phyloP scores from a whole-genome alignment of 192 early-diverging fungal species.

The Piromyces finnis region DNA sequence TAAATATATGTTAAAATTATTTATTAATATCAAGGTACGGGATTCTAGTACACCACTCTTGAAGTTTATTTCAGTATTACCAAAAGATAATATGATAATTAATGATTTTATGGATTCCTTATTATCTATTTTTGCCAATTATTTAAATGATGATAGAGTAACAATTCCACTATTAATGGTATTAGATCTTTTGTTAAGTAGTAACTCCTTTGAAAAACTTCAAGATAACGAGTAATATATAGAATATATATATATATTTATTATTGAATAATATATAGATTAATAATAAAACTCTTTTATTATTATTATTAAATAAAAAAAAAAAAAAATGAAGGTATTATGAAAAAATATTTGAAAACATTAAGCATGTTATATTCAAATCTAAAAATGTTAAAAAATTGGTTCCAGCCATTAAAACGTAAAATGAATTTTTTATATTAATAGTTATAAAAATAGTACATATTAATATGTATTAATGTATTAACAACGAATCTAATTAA shows the following conservation, averaged over 20 bases:
- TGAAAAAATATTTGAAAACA: neutral
- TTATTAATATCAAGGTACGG: conserved; percentile 40
- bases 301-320: no score
- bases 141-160: neutral
- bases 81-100: conserved; percentile 2
- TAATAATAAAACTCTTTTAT: no score
- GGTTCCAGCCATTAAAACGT: neutral
- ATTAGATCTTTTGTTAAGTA: neutral
- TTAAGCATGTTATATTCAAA: neutral
- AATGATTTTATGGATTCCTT: neutral
- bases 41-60: conserved; percentile 41
- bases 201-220: neutral
- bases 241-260: no score
- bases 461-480: no score
- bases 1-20: no score
- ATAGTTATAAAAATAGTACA: no score
- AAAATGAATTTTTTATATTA: neutral
- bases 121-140: neutral
- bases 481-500: no score
- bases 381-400: neutral
- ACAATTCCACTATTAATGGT: neutral
- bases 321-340: neutral
- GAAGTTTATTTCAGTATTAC: conserved; percentile 30
- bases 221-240: neutral
- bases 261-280: no score